Evolutionary conservation across 768 basidiomycete species (phyloP).

Genomic region (Dictyophora rubrovolvata): DNA sequence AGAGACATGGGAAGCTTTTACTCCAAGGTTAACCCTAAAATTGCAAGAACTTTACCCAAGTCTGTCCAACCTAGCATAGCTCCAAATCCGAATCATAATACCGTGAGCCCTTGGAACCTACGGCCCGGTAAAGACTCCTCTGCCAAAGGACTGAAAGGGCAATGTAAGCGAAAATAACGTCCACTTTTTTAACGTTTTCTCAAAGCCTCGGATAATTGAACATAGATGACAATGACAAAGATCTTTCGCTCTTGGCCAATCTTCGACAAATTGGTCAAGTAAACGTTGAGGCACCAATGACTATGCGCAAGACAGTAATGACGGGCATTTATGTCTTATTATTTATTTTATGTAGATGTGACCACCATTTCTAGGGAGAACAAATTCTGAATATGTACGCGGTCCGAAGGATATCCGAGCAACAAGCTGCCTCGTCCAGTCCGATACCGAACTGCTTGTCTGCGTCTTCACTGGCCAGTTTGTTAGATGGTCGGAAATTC

Average conservation of each 20-base stretch:
- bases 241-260: slow-evolving; percentile 63
- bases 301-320: slow-evolving; percentile 34
- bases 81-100: background rate
- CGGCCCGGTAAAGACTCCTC: no score
- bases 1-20: background rate
- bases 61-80: background rate
- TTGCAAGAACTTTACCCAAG: background rate
- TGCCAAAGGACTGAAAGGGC: no score
- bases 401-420: slow-evolving; percentile 45
- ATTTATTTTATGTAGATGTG: no score
- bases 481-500: slow-evolving; percentile 57
- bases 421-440: slow-evolving; percentile 33
- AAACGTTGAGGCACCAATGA: slow-evolving; percentile 54
- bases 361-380: slow-evolving; percentile 19
- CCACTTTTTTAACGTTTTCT: background rate
- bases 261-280: slow-evolving; percentile 58
- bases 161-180: no score
- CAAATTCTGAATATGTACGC: slow-evolving; percentile 37
- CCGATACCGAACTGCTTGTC: slow-evolving; percentile 44
- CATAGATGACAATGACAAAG: slow-evolving; percentile 53
- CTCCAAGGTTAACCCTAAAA: background rate
- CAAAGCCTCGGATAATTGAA: background rate
- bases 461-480: slow-evolving; percentile 39
- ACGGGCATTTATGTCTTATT: no score
- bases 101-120: no score